These are phyloP conservation scores for Phytophthora pseudosyringae DNA, from an alignment of 352 stramenopile genomes.

Conservation along the genomic window DNA sequence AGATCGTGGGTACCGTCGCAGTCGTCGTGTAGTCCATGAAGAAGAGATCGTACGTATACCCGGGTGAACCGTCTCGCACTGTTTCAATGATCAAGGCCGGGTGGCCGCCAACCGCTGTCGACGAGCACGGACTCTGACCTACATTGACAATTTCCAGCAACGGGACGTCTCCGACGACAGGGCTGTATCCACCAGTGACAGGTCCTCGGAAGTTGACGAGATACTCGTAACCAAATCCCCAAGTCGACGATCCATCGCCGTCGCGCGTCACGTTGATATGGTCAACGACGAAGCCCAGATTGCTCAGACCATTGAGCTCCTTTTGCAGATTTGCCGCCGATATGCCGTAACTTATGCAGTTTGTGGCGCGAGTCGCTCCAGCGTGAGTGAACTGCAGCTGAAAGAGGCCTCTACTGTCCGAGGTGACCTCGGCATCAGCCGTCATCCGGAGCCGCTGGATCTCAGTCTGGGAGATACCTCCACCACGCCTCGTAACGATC, in stretches of 20 bases:
- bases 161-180: slow-evolving; percentile 62
- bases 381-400: slow-evolving; percentile 68
- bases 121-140: slow-evolving; percentile 46
- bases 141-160: slow-evolving; percentile 61
- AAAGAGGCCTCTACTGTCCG: slow-evolving; percentile 53
- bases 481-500: slow-evolving; percentile 63
- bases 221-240: slow-evolving; percentile 85
- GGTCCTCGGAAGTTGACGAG: slow-evolving; percentile 68
- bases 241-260: slow-evolving; percentile 67
- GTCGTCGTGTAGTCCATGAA: slow-evolving; percentile 54
- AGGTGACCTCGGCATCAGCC: slow-evolving; percentile 68
- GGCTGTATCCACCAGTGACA: slow-evolving; percentile 57
- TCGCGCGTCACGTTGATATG: slow-evolving; percentile 73
- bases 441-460: slow-evolving; percentile 74
- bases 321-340: slow-evolving; percentile 60
- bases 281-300: slow-evolving; percentile 34
- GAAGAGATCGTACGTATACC: slow-evolving; percentile 78
- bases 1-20: slow-evolving; percentile 21
- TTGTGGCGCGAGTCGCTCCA: slow-evolving; percentile 49
- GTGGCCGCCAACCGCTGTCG: slow-evolving; percentile 50
- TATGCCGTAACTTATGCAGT: slow-evolving; percentile 78
- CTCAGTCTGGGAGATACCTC: slow-evolving; percentile 66
- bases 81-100: slow-evolving; percentile 76
- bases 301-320: slow-evolving; percentile 67
- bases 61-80: slow-evolving; percentile 54